A percentile compares a stretch with the other conserved stretches of the same genome.
Conservation (phyloP, 371 early-diverging fungal species). For the Circinella minor region DNA sequence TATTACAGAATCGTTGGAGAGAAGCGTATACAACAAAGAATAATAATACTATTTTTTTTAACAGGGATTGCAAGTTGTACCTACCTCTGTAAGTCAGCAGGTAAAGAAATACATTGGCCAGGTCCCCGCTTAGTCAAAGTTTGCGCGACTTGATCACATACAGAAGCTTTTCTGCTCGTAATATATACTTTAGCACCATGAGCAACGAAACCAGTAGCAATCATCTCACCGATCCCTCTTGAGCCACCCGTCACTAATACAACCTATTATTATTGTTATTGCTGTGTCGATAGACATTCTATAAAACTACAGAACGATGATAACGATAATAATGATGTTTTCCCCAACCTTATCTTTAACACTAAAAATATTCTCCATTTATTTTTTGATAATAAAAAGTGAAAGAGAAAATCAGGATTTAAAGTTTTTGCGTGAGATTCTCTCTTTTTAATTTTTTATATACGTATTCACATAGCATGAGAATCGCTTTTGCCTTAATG, state of each 20-base stretch:
- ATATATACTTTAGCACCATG: constrained; percentile 82
- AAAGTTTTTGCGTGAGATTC: not conserved
- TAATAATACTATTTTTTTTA: too few species aligned
- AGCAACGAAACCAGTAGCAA: constrained; percentile 63
- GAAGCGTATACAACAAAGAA: too few species aligned
- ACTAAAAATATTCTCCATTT: not conserved
- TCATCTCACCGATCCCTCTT: constrained; percentile 78
- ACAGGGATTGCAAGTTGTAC: too few species aligned
- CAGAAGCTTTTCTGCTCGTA: constrained; percentile 51
- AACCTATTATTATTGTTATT: constrained; percentile 48
- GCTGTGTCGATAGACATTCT: too few species aligned
- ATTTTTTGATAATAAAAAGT: not conserved
- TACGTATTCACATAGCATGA: not conserved
- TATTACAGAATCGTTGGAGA: too few species aligned
- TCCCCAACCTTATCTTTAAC: constrained; percentile 6
- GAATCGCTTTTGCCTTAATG: not conserved
- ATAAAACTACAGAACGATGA: not conserved
- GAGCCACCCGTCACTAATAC: constrained; percentile 93
- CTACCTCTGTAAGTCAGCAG: constrained; percentile 76
- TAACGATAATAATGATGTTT: not conserved
- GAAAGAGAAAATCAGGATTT: not conserved
- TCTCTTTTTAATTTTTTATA: not conserved
- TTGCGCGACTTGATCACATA: constrained; percentile 37
- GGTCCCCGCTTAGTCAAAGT: constrained; percentile 65
- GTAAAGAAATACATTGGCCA: constrained; percentile 74